Evolutionary conservation across 2,329 filamentous ascomycete genomes (phyloP), one percentile per base, ranked within the genome.

Genomic region (Fusarium musae): DNA sequence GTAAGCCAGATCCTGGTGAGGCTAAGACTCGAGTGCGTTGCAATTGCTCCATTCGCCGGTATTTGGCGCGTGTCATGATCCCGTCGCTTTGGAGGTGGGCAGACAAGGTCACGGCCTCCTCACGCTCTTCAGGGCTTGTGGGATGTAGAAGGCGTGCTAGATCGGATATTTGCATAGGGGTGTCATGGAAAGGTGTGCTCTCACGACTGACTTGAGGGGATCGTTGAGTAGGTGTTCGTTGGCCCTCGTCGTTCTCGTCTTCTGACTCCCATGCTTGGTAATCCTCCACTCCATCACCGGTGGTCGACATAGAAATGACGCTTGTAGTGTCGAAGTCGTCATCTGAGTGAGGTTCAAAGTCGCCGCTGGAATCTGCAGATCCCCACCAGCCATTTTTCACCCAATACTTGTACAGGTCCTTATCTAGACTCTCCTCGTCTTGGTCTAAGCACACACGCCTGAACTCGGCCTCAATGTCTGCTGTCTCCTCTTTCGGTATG

Each of bases 61-160:
- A 98, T 56, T 90, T 90, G 19, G 93, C 93, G 44, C 96, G 91
- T 4, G 96, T 99, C 84, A 98, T 86, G 63, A 96, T 91, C 26
- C 86, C 87, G 32, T 91, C 86, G 66, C 90, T 91, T 63, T 88
- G 86, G 2, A 98, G 87, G 80, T 97, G 95, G 0, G 93, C 92
- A 9, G 96, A 92, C 4, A 98, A 87, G 2, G 95, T 88, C 59
- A 90, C 89, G 1, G 96, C 95, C 82, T 97, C 93, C 59, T 95
- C 91, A 43, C 91, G 90, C 72, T 97, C 93, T 69, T 95, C 93
- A 1, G 89, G 87, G 37, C 89, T 94, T 68, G 88, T 89, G 2
- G 96, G 96, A 75, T 97, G 91, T 12, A 99, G 89, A 0, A 98
- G 90, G 30, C 92, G 89, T 5, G 95, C 93, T 19, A 99, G 88